Conservation (phyloP, 169 alveolate species). For the Plasmodium cynomolgi region DNA sequence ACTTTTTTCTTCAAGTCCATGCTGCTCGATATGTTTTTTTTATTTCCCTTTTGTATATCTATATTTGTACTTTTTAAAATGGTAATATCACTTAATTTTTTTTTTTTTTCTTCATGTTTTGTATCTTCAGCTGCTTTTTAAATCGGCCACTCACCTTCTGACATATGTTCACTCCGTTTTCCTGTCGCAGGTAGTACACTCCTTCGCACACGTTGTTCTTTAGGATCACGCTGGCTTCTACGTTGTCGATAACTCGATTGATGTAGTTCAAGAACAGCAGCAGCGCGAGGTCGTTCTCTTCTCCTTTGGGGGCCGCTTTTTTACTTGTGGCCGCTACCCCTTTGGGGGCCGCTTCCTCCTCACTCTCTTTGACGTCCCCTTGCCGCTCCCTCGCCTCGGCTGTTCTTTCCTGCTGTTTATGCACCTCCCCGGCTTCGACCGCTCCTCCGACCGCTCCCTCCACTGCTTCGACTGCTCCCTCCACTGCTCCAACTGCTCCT, state of each 20-base stretch:
- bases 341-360: no score
- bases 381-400: no score
- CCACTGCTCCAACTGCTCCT: neutral
- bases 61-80: slow-evolving; percentile 10
- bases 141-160: slow-evolving; percentile 24
- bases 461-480: neutral
- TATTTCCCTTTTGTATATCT: slow-evolving; percentile 4
- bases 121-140: slow-evolving; percentile 5
- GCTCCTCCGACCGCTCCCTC: no score
- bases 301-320: neutral
- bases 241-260: slow-evolving; percentile 16
- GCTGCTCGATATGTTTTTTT: neutral
- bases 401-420: no score
- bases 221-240: slow-evolving; percentile 11
- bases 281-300: neutral
- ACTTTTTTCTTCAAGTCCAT: slow-evolving; percentile 34
- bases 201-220: slow-evolving; percentile 70
- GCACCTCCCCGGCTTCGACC: no score
- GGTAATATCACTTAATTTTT: slow-evolving; percentile 4
- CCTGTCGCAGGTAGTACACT: slow-evolving; percentile 22
- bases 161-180: slow-evolving; percentile 36
- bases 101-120: slow-evolving; percentile 8
- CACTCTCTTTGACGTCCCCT: no score
- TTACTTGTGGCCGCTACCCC: neutral
- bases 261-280: neutral